Percentiles rank a stretch among this genome's conserved stretches.
Conservation (phyloP, 495 filamentous ascomycete species). For the Antarctomyces pellizariae region DNA sequence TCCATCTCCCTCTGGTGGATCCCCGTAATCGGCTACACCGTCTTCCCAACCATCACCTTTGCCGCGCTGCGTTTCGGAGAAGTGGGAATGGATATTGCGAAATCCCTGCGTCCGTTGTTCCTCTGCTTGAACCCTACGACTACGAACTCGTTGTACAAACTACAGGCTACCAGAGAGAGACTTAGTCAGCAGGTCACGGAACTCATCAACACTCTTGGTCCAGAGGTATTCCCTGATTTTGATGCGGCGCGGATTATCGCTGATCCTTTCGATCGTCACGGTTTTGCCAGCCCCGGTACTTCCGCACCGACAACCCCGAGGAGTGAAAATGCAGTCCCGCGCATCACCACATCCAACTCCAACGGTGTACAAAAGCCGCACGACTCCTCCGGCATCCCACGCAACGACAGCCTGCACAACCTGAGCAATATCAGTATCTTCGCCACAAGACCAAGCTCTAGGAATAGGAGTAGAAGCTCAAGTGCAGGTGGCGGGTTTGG, state of each 20-base stretch:
- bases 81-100: slow-evolving; percentile 92
- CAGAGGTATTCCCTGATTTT: slow-evolving; percentile 94
- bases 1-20: slow-evolving; percentile 67
- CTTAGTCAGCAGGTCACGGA: slow-evolving; percentile 69
- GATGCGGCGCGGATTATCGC: slow-evolving; percentile 59
- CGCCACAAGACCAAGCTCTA: slow-evolving; percentile 56
- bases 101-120: slow-evolving; percentile 78
- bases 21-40: slow-evolving; percentile 40
- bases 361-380: too few relatives aligned
- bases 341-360: too few relatives aligned
- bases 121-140: slow-evolving; percentile 69
- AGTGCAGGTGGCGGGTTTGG: slow-evolving; percentile 36
- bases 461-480: slow-evolving; percentile 46
- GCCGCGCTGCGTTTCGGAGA: slow-evolving; percentile 90
- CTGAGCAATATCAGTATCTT: slow-evolving; percentile 73
- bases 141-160: slow-evolving; percentile 58
- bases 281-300: not conserved
- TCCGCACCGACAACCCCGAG: not conserved
- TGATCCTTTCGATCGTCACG: slow-evolving; percentile 16
- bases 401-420: slow-evolving; percentile 83
- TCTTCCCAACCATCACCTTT: slow-evolving; percentile 80
- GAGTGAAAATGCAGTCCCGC: too few relatives aligned
- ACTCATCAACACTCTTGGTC: slow-evolving; percentile 82
- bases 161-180: slow-evolving; percentile 46
- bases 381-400: too few relatives aligned